Evolutionary conservation across 139 green algal species (phyloP).

Genomic region (Auxenochlorella protothecoides): DNA sequence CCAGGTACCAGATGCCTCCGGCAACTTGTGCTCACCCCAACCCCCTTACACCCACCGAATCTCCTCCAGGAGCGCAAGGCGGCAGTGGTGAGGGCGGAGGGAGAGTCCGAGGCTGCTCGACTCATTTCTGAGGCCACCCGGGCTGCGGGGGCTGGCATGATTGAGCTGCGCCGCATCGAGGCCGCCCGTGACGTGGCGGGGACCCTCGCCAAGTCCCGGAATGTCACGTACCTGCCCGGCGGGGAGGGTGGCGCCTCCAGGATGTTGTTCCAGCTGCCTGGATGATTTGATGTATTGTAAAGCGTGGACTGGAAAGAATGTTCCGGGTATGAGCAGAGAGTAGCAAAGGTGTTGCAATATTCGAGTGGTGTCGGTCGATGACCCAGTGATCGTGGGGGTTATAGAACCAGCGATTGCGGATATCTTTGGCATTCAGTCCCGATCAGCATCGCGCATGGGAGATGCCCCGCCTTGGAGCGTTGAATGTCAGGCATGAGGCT

Average conservation of each 20-base stretch:
- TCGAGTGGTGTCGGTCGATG: no score
- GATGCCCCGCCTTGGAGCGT: no score
- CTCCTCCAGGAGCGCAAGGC: constrained; percentile 70
- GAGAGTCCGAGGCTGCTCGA: constrained; percentile 83
- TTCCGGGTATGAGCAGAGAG: no score
- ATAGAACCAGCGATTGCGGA: no score
- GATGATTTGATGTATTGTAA: no score
- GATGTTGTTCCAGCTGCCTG: no score
- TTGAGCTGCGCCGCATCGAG: constrained; percentile 97
- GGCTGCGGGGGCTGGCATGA: constrained; percentile 68
- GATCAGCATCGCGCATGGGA: no score
- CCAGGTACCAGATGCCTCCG: background rate
- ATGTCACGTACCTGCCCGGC: constrained; percentile 92
- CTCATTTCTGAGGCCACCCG: constrained; percentile 95
- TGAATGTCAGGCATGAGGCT: no score
- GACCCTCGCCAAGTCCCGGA: constrained; percentile 77
- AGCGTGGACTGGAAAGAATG: no score
- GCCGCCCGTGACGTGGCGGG: constrained; percentile 91
- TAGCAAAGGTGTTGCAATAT: no score
- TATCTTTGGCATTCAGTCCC: no score
- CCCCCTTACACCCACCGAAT: background rate
- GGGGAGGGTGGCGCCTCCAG: constrained; percentile 12
- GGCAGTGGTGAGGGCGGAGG: constrained; percentile 89
- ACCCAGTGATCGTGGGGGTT: no score
- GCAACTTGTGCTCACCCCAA: background rate